These are phyloP conservation scores for Tylopilus felleus DNA, from an alignment of 768 basidiomycete species.

Conservation along the genomic window DNA sequence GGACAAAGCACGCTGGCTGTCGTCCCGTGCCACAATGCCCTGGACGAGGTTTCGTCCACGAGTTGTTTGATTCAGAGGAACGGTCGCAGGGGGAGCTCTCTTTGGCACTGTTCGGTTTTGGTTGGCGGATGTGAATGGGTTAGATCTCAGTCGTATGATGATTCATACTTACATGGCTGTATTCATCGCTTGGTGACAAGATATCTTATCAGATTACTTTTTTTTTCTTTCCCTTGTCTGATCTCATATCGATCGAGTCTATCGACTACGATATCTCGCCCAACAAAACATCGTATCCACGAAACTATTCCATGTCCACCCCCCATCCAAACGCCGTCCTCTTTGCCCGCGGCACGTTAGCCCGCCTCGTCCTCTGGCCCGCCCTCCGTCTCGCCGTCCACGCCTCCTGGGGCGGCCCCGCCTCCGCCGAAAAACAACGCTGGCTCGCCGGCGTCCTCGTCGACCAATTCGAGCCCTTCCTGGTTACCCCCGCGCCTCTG, in stretches of 20 bases:
- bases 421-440: slow-evolving; percentile 65
- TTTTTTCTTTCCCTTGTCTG: not conserved
- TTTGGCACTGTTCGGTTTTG: not conserved
- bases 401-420: slow-evolving; percentile 83
- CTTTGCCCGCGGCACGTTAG: slow-evolving; percentile 84
- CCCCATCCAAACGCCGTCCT: slow-evolving; percentile 53
- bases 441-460: slow-evolving; percentile 84
- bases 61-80: not conserved
- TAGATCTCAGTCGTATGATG: too few relatives aligned
- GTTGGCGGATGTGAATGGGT: not conserved
- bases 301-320: slow-evolving; percentile 7
- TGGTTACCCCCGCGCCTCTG: slow-evolving; percentile 27
- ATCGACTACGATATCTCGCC: too few relatives aligned
- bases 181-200: too few relatives aligned
- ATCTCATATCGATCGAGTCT: not conserved
- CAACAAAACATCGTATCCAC: too few relatives aligned
- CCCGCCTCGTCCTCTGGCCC: slow-evolving; percentile 81
- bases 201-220: not conserved
- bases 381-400: slow-evolving; percentile 83
- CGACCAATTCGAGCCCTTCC: slow-evolving; percentile 67
- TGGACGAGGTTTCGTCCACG: not conserved
- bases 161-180: too few relatives aligned
- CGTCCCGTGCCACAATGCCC: not conserved
- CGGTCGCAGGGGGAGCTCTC: not conserved
- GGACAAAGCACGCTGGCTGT: not conserved